These are phyloP conservation scores for Cyamopsis tetragonoloba DNA, from an alignment of 306 rosid species.

Conservation along the genomic window DNA sequence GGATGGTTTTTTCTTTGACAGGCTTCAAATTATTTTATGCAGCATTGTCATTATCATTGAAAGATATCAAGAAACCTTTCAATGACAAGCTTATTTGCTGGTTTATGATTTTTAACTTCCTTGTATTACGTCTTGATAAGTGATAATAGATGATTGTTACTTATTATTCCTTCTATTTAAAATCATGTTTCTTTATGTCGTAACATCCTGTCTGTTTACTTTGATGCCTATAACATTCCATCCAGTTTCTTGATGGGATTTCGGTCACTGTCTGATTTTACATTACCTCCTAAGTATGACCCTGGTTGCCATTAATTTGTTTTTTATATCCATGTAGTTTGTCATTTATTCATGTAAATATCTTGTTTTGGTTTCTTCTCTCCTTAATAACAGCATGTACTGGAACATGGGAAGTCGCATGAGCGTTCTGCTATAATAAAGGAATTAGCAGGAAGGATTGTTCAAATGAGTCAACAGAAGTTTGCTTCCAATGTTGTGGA, in stretches of 20 bases:
- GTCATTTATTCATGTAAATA: not conserved
- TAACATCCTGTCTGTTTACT: not conserved
- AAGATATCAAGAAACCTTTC: not conserved
- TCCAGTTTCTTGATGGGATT: conserved; percentile 4
- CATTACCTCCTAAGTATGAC: not conserved
- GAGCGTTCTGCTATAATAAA: conserved; percentile 87
- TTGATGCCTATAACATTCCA: not conserved
- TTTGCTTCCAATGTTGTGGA: conserved; percentile 93
- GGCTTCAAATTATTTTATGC: not conserved
- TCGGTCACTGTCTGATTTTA: not conserved
- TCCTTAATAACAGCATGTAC: conserved; percentile 56
- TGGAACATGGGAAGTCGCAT: conserved; percentile 90
- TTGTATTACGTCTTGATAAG: no score
- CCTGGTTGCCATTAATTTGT: not conserved
- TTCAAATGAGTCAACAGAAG: conserved; percentile 91
- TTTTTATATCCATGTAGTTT: not conserved
- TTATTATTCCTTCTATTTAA: not conserved
- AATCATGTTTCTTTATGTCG: not conserved
- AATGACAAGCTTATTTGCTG: not conserved
- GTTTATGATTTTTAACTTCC: not conserved
- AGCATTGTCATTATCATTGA: not conserved
- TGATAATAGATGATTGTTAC: not conserved
- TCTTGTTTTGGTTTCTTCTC: not conserved
- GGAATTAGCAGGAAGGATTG: conserved; percentile 87
- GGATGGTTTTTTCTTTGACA: not conserved